A percentile compares a stretch with the other conserved stretches of the same genome.
phyloP scores from a whole-genome alignment of 305 asterid genomes.

The Fraxinus xanthoxyloides region DNA sequence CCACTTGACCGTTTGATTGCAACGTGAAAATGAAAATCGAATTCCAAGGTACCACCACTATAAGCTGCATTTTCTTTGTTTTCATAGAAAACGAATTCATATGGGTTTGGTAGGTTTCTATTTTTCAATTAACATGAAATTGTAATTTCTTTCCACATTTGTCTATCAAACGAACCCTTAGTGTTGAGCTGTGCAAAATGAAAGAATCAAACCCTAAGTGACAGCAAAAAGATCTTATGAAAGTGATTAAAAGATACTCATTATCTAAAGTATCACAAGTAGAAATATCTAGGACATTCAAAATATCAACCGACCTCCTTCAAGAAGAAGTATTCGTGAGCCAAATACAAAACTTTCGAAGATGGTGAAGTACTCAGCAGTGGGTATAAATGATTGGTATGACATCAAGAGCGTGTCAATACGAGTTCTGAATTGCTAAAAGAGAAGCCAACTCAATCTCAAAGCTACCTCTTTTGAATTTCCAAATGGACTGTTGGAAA shows the following conservation, averaged over 20 bases:
- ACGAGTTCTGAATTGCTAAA: not conserved
- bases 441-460: not conserved
- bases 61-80: no score
- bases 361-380: not conserved
- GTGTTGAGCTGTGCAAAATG: not conserved
- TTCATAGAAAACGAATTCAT: no score
- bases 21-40: no score
- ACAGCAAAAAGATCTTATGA: not conserved
- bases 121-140: no score
- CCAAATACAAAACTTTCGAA: not conserved
- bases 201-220: not conserved
- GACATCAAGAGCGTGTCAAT: not conserved
- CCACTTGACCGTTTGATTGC: no score
- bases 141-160: no score
- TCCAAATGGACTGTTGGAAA: not conserved
- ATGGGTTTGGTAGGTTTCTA: no score
- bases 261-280: not conserved
- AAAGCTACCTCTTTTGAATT: not conserved
- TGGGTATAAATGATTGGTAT: not conserved
- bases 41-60: no score
- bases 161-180: no score
- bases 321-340: not conserved
- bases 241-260: not conserved
- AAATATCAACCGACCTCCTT: not conserved
- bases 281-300: not conserved